Evolutionary conservation across 2,329 filamentous ascomycete species (phyloP).

Genomic region (Decorospora gaudefroyi): DNA sequence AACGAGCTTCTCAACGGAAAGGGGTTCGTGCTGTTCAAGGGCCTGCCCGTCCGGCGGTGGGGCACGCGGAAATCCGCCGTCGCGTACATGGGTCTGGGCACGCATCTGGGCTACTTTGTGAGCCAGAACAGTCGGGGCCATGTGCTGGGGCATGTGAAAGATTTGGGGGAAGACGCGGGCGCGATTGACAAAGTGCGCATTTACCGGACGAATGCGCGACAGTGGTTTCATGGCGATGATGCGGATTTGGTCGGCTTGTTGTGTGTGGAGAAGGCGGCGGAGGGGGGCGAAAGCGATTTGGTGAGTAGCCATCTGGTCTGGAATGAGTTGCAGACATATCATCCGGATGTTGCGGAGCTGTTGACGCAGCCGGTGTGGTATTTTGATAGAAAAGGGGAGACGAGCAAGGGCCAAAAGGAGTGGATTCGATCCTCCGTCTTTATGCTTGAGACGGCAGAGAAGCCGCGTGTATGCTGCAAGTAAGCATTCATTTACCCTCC

Average conservation of each 20-base stretch:
- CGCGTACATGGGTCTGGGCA: conserved; percentile 79
- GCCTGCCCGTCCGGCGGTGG: conserved; percentile 78
- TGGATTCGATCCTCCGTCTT: conserved; percentile 75
- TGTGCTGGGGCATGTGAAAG: conserved; percentile 87
- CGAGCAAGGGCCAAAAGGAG: conserved; percentile 71
- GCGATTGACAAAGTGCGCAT: conserved; percentile 88
- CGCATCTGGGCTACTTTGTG: conserved; percentile 85
- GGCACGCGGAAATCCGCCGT: conserved; percentile 73
- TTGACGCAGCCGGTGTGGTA: conserved; percentile 84
- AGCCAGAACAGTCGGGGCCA: conserved; percentile 84
- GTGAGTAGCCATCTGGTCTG: conserved; percentile 79
- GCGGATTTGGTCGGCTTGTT: conserved; percentile 81
- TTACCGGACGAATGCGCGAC: conserved; percentile 82
- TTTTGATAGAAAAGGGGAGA: conserved; percentile 89
- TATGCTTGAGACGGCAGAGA: conserved; percentile 71
- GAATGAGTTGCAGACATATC: conserved; percentile 74
- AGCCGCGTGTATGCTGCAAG: conserved; percentile 75
- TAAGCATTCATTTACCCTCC: conserved; percentile 33
- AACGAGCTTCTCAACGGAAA: conserved; percentile 78
- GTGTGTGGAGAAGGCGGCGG: conserved; percentile 75
- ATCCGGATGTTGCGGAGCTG: conserved; percentile 76
- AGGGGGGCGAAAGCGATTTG: conserved; percentile 83
- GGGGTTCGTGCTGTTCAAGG: conserved; percentile 88
- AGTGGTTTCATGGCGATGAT: conserved; percentile 87
- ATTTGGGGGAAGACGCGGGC: conserved; percentile 77